Percentiles rank a stretch among this genome's conserved stretches.
Conservation (phyloP, 1,284 basidiomycete species). For the Cryptococcus sp. region DNA sequence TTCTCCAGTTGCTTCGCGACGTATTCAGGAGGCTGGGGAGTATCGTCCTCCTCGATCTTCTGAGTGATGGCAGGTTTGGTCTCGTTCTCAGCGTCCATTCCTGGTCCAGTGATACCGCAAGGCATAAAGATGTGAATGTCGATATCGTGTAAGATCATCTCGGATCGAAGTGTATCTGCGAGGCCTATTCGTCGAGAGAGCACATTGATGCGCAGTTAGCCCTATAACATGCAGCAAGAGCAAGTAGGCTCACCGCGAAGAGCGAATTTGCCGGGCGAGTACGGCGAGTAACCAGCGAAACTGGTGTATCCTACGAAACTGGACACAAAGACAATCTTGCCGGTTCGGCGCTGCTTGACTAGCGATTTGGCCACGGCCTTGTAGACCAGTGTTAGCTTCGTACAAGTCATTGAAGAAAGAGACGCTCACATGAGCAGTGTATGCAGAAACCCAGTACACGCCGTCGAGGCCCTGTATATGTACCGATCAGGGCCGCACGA, state of each 20-base stretch:
- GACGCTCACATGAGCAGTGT: slow-evolving; percentile 72
- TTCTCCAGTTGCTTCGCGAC: slow-evolving; percentile 66
- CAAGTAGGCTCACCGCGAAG: slow-evolving; percentile 67
- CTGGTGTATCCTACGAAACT: slow-evolving; percentile 80
- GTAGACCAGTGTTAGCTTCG: neutral
- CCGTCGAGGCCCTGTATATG: slow-evolving; percentile 52
- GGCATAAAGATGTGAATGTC: slow-evolving; percentile 85
- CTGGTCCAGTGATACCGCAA: slow-evolving; percentile 78
- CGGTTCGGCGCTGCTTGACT: slow-evolving; percentile 61
- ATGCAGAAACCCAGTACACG: slow-evolving; percentile 62
- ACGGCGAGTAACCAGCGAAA: slow-evolving; percentile 80
- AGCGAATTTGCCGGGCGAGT: slow-evolving; percentile 87
- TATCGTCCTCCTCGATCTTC: slow-evolving; percentile 79
- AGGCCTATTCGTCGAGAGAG: slow-evolving; percentile 64
- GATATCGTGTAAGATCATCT: slow-evolving; percentile 71
- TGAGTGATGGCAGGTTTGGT: slow-evolving; percentile 77
- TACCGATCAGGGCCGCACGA: too few relatives aligned
- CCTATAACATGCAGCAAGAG: too few relatives aligned
- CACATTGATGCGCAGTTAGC: too few relatives aligned
- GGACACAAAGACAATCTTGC: slow-evolving; percentile 77
- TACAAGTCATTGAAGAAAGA: neutral
- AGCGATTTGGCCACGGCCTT: slow-evolving; percentile 74
- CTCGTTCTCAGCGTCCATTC: slow-evolving; percentile 76
- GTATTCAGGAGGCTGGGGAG: slow-evolving; percentile 65
- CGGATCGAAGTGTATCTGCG: slow-evolving; percentile 80